Conservation (phyloP, 805 yeast genomes). For the Yarrowia deformans region DNA sequence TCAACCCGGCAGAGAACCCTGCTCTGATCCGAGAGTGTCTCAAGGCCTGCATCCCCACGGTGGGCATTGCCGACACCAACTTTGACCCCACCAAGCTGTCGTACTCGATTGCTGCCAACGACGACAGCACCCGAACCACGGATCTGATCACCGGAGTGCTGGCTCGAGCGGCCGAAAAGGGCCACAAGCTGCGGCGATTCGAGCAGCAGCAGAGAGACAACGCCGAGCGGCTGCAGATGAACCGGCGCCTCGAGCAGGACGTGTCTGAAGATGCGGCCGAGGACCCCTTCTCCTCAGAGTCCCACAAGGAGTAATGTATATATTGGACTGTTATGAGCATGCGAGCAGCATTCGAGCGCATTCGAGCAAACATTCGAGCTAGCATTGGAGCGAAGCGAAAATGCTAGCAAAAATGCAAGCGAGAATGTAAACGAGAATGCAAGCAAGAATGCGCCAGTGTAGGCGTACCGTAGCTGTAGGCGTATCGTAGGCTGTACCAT, state of each 20-base stretch:
- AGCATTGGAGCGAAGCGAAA: no score
- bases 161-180: conserved; percentile 83
- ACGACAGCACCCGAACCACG: conserved; percentile 83
- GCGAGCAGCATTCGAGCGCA: no score
- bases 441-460: no score
- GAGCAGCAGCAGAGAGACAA: conserved; percentile 47
- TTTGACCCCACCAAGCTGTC: conserved; percentile 88
- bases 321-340: not conserved
- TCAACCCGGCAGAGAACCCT: conserved; percentile 88
- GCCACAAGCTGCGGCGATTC: conserved; percentile 64
- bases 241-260: not conserved
- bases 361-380: no score
- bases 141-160: conserved; percentile 82
- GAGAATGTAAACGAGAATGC: no score
- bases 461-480: no score
- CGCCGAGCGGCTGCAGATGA: conserved; percentile 34
- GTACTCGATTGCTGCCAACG: conserved; percentile 96
- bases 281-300: conserved; percentile 13
- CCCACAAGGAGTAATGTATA: conserved; percentile 32
- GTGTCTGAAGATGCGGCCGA: not conserved
- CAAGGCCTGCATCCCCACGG: conserved; percentile 83
- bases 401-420: no score
- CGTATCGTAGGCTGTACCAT: no score
- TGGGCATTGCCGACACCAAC: conserved; percentile 93
- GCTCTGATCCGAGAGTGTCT: conserved; percentile 83